Evolutionary conservation across 352 stramenopile species (phyloP), one percentile per base, ranked within the genome.

Genomic region (Phytophthora tubulina): DNA sequence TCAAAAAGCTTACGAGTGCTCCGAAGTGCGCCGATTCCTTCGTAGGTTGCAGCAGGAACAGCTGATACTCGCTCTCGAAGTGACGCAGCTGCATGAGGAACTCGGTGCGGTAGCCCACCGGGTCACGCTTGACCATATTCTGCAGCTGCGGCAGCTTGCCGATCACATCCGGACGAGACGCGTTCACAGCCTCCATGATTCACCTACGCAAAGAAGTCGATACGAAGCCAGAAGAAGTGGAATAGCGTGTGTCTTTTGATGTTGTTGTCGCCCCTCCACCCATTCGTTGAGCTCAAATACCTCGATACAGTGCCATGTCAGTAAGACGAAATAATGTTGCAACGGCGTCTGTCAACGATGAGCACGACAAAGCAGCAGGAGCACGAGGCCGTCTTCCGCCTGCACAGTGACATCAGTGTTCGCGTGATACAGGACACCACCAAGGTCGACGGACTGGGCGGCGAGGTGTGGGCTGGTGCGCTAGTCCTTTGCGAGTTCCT

Each of bases 61-160:
- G 96, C 65, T 97, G 87, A 70, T 98, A 94, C 79, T 99, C 93
- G 69, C 93, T 98, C 77, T 99, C 84, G 68, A 98, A 98, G 80
- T 99, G 96, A 39, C 94, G 94, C 57, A 97, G 63, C 84, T 99
- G 97, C 79, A 98, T 98, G 73, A 98, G 86, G 81, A 99, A 99
- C 84, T 99, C 98, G 60, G 97, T 95, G 54, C 89, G 85, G 86
- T 99, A 99, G 55, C 90, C 96, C 45, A 88, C 69, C 8, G 97
- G 97, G 78, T 99, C 97, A 35, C 98, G 93, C 86, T 99, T 99
- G 39, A 99, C 97, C 72, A 99, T 94, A 86, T 99, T 99, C 88
- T 99, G 97, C 51, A 99, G 88, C 84, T 98, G 95, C 61, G 96
- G 93, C 49, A 99, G 82, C 84, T 97, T 96, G 75, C 84, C 87